phyloP scores from a whole-genome alignment of 1,284 basidiomycete genomes.

The Ustilago trichophora region DNA sequence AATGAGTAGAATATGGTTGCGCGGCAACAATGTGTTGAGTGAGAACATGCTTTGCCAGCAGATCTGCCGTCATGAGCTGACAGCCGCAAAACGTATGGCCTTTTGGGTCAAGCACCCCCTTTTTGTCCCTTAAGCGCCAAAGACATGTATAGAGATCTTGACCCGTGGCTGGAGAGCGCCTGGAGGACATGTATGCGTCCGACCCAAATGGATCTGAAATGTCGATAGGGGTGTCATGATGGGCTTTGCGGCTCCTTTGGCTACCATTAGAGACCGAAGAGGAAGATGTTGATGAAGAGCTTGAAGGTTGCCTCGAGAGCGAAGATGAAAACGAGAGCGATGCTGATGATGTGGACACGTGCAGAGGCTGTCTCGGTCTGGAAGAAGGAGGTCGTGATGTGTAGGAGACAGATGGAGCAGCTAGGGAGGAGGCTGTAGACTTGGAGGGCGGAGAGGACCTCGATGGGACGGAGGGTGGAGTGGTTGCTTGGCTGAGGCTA shows the following conservation, averaged over 20 bases:
- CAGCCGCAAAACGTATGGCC: constrained; percentile 15
- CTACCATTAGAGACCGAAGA: constrained; percentile 5
- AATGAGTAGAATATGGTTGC: background rate
- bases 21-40: constrained; percentile 1
- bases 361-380: no score
- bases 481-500: no score
- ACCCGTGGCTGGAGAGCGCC: background rate
- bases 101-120: constrained; percentile 10
- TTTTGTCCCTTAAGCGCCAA: constrained; percentile 31
- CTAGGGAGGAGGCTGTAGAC: background rate
- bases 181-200: constrained; percentile 6
- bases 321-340: background rate
- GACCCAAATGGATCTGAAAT: constrained; percentile 20
- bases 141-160: constrained; percentile 11
- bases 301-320: background rate
- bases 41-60: constrained; percentile 23
- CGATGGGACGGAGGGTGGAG: no score
- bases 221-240: constrained; percentile 7
- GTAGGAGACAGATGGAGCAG: background rate
- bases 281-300: constrained; percentile 4
- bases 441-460: no score
- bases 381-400: no score
- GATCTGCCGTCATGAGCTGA: constrained; percentile 24
- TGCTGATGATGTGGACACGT: no score
- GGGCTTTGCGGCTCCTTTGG: constrained; percentile 1